Evolutionary conservation across 345 rosid genomes (phyloP).

Genomic region (Litchi chinensis): DNA sequence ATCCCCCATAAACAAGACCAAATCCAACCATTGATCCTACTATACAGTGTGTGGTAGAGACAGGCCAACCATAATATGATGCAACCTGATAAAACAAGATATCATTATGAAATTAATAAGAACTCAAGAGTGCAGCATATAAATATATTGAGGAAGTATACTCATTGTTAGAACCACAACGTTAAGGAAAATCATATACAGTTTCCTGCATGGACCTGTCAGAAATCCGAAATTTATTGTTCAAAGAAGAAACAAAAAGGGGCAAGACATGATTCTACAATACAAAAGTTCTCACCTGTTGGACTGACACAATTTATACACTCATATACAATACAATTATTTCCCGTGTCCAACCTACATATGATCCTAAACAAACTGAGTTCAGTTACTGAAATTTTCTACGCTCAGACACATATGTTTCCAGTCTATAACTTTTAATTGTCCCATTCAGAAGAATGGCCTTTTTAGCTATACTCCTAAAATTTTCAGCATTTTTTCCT

Average conservation of each 20-base stretch:
- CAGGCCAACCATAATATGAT: slow-evolving; percentile 93
- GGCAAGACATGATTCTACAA: neutral
- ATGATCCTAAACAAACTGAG: neutral
- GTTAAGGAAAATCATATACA: too few species aligned
- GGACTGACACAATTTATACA: neutral
- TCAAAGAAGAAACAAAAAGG: neutral
- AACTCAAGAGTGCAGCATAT: slow-evolving; percentile 7
- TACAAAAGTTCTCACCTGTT: neutral
- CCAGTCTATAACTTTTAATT: neutral
- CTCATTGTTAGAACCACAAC: neutral
- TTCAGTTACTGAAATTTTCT: neutral
- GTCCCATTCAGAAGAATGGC: neutral
- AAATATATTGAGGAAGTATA: neutral
- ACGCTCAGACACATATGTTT: neutral
- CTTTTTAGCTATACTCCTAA: neutral
- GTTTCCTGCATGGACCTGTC: too few species aligned
- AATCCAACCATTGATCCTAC: slow-evolving; percentile 99
- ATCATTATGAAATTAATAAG: neutral
- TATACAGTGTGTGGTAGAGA: slow-evolving; percentile 96
- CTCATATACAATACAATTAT: too few species aligned
- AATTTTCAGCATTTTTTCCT: neutral
- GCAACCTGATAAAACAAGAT: slow-evolving; percentile 59
- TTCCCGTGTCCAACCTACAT: too few species aligned
- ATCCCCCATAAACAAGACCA: slow-evolving; percentile 89
- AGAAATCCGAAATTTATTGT: neutral